These are phyloP conservation scores for Alternaria brassicicola DNA, from an alignment of 2,329 filamentous ascomycete genomes.

Conservation along the genomic window DNA sequence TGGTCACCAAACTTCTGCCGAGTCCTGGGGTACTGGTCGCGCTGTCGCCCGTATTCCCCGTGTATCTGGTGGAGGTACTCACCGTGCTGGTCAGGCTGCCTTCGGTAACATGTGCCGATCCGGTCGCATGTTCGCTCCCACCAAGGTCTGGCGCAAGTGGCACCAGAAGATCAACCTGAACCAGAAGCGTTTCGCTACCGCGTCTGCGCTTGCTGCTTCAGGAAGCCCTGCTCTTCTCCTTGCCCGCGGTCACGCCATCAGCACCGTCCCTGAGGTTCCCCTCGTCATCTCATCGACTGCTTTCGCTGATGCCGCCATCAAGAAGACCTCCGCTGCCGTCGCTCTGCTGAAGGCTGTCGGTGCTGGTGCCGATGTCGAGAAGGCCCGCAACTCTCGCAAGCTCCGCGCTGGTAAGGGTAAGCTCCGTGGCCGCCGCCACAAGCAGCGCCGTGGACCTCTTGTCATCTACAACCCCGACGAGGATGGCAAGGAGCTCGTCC, in stretches of 20 bases:
- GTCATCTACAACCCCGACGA: conserved; percentile 96
- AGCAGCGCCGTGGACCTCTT: conserved; percentile 95
- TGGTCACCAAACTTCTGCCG: conserved; percentile 99
- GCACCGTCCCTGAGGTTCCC: conserved; percentile 90
- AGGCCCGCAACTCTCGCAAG: conserved; percentile 97
- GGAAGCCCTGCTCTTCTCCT: conserved; percentile 93
- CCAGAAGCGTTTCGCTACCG: conserved; percentile 98
- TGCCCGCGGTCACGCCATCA: conserved; percentile 96
- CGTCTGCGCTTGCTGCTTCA: conserved; percentile 95
- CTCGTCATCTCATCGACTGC: conserved; percentile 92
- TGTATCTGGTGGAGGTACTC: conserved; percentile 99
- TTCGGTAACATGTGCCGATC: conserved; percentile 99
- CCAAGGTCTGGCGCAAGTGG: conserved; percentile 99
- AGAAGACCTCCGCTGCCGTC: conserved; percentile 88
- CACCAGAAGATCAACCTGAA: conserved; percentile 99
- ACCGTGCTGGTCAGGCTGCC: conserved; percentile 99
- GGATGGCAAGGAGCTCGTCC: conserved; percentile 92
- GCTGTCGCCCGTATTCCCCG: conserved; percentile 99
- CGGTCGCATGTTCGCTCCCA: conserved; percentile 99
- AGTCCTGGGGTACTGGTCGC: conserved; percentile 99
- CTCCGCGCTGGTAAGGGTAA: conserved; percentile 98
- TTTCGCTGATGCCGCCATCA: conserved; percentile 78
- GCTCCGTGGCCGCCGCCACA: conserved; percentile 93
- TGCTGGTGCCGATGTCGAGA: conserved; percentile 87
- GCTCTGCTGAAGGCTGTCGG: conserved; percentile 89